Evolutionary conservation across 768 basidiomycete genomes (phyloP).

Genomic region (Leccinellum rugosiceps): DNA sequence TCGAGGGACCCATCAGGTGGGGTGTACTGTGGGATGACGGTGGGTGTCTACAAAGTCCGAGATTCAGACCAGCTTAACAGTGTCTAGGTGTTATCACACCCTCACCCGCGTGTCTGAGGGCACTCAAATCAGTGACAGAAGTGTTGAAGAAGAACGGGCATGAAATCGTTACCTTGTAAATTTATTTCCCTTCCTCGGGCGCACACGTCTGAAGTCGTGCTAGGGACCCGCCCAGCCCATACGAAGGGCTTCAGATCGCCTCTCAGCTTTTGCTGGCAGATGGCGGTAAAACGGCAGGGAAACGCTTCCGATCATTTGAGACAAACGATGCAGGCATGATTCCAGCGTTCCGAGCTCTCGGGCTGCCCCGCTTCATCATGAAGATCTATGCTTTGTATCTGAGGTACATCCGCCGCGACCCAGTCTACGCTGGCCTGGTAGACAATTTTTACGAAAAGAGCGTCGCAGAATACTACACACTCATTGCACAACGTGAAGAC

Average conservation of each 20-base stretch:
- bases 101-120: slow-evolving; percentile 59
- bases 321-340: slow-evolving; percentile 47
- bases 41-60: slow-evolving; percentile 13
- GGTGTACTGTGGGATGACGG: slow-evolving; percentile 66
- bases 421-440: slow-evolving; percentile 51
- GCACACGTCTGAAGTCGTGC: background rate
- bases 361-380: slow-evolving; percentile 46
- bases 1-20: slow-evolving; percentile 55
- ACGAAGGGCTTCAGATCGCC: slow-evolving; percentile 49
- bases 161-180: slow-evolving; percentile 51
- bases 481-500: slow-evolving; percentile 44
- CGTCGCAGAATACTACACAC: slow-evolving; percentile 46
- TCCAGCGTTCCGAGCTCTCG: slow-evolving; percentile 37
- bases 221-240: slow-evolving; percentile 42
- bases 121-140: slow-evolving; percentile 45
- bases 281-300: slow-evolving; percentile 38
- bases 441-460: slow-evolving; percentile 49
- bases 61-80: background rate
- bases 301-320: slow-evolving; percentile 39
- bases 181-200: background rate
- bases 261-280: slow-evolving; percentile 53
- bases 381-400: slow-evolving; percentile 49
- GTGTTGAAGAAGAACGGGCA: slow-evolving; percentile 46
- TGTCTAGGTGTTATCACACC: slow-evolving; percentile 51
- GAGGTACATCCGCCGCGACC: slow-evolving; percentile 49